A percentile compares a stretch with the other conserved stretches of the same genome.
Evolutionary conservation across 2,329 filamentous ascomycete genomes (phyloP).

Genomic region (Helotiales sp.): DNA sequence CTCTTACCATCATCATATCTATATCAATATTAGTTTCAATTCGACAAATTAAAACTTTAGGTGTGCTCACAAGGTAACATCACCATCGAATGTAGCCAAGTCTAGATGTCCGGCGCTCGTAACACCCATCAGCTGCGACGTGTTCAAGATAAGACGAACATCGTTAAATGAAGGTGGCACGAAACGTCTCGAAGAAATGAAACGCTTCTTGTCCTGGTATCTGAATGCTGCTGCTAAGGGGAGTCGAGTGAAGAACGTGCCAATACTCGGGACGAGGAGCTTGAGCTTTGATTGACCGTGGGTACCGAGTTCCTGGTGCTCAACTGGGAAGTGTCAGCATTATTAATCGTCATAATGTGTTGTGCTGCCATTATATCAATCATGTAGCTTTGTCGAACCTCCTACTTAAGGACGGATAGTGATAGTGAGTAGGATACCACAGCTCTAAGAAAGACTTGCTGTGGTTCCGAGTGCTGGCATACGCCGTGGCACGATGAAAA

Average conservation of each 20-base stretch:
- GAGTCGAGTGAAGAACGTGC: conserved; percentile 89
- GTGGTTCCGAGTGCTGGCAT: too few relatives aligned
- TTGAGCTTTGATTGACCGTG: conserved; percentile 84
- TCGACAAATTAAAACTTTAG: conserved; percentile 62
- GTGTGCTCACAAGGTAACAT: conserved; percentile 74
- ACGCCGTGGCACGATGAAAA: too few relatives aligned
- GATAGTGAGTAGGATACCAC: too few relatives aligned
- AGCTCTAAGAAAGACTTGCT: too few relatives aligned
- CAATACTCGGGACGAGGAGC: conserved; percentile 85
- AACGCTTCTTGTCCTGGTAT: conserved; percentile 81
- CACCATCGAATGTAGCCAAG: conserved; percentile 94
- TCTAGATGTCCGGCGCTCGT: conserved; percentile 71
- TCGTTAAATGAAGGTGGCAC: conserved; percentile 98
- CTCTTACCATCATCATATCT: conserved; percentile 78
- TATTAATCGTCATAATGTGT: too few relatives aligned
- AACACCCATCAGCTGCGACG: conserved; percentile 91
- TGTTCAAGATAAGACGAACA: conserved; percentile 88
- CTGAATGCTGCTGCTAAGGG: conserved; percentile 87
- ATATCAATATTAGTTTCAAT: conserved; percentile 20
- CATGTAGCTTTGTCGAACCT: too few relatives aligned
- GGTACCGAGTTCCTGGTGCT: conserved; percentile 64
- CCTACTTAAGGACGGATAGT: too few relatives aligned
- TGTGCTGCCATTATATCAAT: too few relatives aligned
- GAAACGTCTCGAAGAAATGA: conserved; percentile 88
- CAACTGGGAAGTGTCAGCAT: conserved; percentile 54